A percentile compares a stretch with the other conserved stretches of the same genome.
Conservation (phyloP, 306 rosid genomes). For the Cicer bijugum region DNA sequence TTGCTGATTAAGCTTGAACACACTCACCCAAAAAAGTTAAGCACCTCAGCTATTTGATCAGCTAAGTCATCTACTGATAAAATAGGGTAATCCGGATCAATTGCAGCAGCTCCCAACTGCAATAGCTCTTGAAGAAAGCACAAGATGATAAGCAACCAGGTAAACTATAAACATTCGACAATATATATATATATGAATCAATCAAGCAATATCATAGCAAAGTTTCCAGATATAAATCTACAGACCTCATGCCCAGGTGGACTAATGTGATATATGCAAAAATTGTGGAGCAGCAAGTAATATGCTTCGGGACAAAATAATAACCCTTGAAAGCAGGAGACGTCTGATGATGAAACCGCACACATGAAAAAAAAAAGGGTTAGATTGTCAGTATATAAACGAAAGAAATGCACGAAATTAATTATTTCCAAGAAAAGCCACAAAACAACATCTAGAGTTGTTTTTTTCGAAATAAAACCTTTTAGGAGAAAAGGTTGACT, state of each 20-base stretch:
- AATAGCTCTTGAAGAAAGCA: slow-evolving; percentile 71
- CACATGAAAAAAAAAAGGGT: slow-evolving; percentile 43
- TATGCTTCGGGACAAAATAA: slow-evolving; percentile 91
- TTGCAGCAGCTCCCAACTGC: slow-evolving; percentile 91
- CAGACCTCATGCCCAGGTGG: slow-evolving; percentile 99
- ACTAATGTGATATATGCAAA: slow-evolving; percentile 94
- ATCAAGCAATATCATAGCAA: slow-evolving; percentile 34
- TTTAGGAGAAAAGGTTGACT: slow-evolving; percentile 11
- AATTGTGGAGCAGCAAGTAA: slow-evolving; percentile 90
- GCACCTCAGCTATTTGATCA: slow-evolving; percentile 96
- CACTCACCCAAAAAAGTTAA: slow-evolving; percentile 82
- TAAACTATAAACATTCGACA: slow-evolving; percentile 42
- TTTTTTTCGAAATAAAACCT: slow-evolving; percentile 20
- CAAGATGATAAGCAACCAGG: slow-evolving; percentile 54
- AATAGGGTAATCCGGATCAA: slow-evolving; percentile 62
- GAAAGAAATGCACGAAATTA: slow-evolving; percentile 21
- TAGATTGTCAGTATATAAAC: slow-evolving; percentile 39
- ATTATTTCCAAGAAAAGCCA: background rate
- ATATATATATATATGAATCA: slow-evolving; percentile 23
- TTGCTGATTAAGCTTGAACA: slow-evolving; percentile 35
- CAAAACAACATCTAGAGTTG: slow-evolving; percentile 12
- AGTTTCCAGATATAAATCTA: slow-evolving; percentile 49
- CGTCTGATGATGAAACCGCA: slow-evolving; percentile 65
- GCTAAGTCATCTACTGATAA: slow-evolving; percentile 89
- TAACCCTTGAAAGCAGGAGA: slow-evolving; percentile 94